Evolutionary conservation across 2,329 filamentous ascomycete genomes (phyloP).

Genomic region (Pseudohalonectria lignicola): DNA sequence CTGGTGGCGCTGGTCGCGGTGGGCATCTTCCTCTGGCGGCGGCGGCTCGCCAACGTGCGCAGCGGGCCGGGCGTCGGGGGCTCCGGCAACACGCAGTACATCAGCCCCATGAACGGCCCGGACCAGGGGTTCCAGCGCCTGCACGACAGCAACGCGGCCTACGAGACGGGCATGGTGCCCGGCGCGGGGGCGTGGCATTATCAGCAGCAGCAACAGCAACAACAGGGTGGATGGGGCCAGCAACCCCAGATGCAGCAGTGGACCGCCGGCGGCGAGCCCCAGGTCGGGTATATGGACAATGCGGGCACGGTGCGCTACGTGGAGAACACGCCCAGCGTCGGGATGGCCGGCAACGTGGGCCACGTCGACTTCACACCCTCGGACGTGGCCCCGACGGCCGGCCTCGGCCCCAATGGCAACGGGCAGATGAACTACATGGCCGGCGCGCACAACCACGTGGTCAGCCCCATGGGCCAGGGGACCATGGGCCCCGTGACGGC

Average conservation of each 20-base stretch:
- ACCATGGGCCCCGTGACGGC: too few species aligned
- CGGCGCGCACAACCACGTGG: too few species aligned
- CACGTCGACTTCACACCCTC: neutral
- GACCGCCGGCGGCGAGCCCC: neutral
- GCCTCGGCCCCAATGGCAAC: neutral
- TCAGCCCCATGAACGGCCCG: conserved; percentile 15
- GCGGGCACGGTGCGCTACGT: conserved; percentile 3
- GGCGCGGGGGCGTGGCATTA: conserved; percentile 3
- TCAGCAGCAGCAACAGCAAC: too few species aligned
- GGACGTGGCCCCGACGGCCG: neutral
- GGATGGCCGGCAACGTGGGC: neutral
- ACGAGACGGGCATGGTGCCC: conserved; percentile 12
- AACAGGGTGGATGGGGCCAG: neutral
- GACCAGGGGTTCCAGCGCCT: conserved; percentile 25
- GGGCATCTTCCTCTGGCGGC: conserved; percentile 30
- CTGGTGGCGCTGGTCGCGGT: conserved; percentile 30
- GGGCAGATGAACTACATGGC: too few species aligned
- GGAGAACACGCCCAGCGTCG: neutral
- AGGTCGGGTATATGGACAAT: conserved; percentile 2
- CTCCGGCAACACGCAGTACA: conserved; percentile 24
- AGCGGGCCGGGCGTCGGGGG: conserved; percentile 26
- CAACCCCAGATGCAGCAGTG: neutral
- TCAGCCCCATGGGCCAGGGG: too few species aligned
- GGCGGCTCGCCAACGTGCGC: conserved; percentile 28
- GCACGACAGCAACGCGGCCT: conserved; percentile 20